These are phyloP conservation scores for Myrmaecium sp. DNA, from an alignment of 2,329 filamentous ascomycete genomes.

Conservation along the genomic window DNA sequence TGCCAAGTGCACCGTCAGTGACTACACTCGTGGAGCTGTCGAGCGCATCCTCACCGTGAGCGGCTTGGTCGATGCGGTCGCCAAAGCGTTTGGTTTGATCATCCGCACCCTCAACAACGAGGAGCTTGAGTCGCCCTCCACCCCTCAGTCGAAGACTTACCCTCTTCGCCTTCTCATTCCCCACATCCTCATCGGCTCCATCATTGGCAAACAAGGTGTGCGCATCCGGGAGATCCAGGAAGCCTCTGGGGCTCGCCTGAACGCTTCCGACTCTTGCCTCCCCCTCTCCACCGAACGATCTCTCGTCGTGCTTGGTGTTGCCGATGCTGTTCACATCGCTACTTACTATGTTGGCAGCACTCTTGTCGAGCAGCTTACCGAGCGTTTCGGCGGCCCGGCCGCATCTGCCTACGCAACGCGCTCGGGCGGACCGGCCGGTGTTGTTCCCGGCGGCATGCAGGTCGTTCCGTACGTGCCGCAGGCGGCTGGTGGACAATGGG, in stretches of 20 bases:
- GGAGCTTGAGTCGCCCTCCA: constrained; percentile 72
- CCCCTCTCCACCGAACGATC: constrained; percentile 92
- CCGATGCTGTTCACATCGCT: constrained; percentile 95
- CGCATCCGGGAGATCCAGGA: constrained; percentile 98
- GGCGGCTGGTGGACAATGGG: constrained; percentile 80
- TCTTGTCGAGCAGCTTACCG: constrained; percentile 91
- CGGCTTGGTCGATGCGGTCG: constrained; percentile 86
- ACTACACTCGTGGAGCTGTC: constrained; percentile 91
- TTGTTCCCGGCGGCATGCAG: constrained; percentile 94
- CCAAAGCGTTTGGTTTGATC: constrained; percentile 96
- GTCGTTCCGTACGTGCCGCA: constrained; percentile 97
- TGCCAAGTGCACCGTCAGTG: constrained; percentile 96
- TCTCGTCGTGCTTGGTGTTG: constrained; percentile 93
- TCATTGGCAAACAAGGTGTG: constrained; percentile 92
- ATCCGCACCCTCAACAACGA: constrained; percentile 98
- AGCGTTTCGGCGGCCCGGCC: constrained; percentile 86
- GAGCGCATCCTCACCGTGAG: constrained; percentile 97
- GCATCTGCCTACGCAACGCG: constrained; percentile 96
- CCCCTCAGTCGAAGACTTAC: constrained; percentile 89
- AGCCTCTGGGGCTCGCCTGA: constrained; percentile 85
- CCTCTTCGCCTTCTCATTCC: constrained; percentile 88
- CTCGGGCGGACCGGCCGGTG: constrained; percentile 80
- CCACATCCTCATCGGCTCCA: constrained; percentile 93
- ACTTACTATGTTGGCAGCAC: constrained; percentile 98
- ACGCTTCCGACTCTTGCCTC: constrained; percentile 87